Evolutionary conservation across 768 basidiomycete species (phyloP).

Genomic region (Boletellus ananas): DNA sequence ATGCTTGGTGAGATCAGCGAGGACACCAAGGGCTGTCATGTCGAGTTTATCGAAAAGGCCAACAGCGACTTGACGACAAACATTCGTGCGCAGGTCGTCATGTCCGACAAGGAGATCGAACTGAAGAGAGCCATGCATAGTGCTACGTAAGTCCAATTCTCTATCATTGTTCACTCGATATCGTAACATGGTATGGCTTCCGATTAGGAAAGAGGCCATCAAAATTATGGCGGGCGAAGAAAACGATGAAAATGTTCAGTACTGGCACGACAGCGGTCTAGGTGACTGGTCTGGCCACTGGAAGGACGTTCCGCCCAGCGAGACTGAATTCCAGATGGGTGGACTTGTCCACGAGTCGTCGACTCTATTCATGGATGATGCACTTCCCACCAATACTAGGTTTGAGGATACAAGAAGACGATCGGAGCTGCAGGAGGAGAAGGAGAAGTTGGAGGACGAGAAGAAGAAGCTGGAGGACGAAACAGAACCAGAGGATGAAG

Average conservation of each 20-base stretch:
- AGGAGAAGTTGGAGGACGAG: too few relatives aligned
- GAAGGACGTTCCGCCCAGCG: not conserved
- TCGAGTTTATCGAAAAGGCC: not conserved
- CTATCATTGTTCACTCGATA: too few relatives aligned
- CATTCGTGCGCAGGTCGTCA: slow-evolving; percentile 4
- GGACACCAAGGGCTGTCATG: not conserved
- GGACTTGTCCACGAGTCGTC: slow-evolving; percentile 6
- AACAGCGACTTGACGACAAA: slow-evolving; percentile 7
- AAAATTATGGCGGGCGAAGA: not conserved
- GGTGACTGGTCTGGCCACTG: not conserved
- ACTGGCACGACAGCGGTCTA: not conserved
- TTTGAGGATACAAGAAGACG: not conserved
- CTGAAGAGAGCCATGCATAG: slow-evolving; percentile 6
- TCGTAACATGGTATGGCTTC: not conserved
- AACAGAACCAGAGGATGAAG: too few relatives aligned
- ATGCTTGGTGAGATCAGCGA: slow-evolving; percentile 7
- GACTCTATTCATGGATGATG: slow-evolving; percentile 11
- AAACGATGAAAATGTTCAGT: not conserved
- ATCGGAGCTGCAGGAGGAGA: too few relatives aligned
- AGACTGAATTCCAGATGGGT: not conserved
- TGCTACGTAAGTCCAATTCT: slow-evolving; percentile 1
- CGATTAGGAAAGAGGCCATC: not conserved
- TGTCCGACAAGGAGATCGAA: slow-evolving; percentile 3
- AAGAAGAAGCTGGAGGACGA: too few relatives aligned
- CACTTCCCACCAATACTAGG: not conserved